Evolutionary conservation across 2,329 filamentous ascomycete genomes (phyloP).

Genomic region (Amauroascus verrucosus): DNA sequence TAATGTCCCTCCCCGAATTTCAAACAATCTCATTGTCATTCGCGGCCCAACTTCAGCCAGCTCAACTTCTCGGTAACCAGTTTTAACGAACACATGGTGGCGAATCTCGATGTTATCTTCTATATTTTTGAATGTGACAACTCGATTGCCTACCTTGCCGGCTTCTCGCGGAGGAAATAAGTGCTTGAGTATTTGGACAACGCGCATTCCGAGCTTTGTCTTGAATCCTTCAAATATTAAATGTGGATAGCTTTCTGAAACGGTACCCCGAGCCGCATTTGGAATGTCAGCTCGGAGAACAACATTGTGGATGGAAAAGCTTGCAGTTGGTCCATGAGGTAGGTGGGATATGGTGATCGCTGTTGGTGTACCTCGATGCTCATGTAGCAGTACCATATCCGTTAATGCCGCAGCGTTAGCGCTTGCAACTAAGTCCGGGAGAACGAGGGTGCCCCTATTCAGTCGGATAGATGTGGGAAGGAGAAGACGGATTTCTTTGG

Average conservation of each 20-base stretch:
- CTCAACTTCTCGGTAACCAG: conserved; percentile 80
- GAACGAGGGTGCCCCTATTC: conserved; percentile 81
- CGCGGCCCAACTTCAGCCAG: conserved; percentile 81
- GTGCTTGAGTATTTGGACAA: conserved; percentile 87
- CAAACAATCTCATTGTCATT: conserved; percentile 95
- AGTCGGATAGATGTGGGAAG: conserved; percentile 77
- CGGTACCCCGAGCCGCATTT: conserved; percentile 72
- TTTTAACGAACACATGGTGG: conserved; percentile 89
- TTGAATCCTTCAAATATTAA: conserved; percentile 92
- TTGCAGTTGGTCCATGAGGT: conserved; percentile 77
- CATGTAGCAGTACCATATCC: conserved; percentile 79
- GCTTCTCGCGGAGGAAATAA: conserved; percentile 82
- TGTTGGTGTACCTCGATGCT: conserved; percentile 85
- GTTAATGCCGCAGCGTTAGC: conserved; percentile 70
- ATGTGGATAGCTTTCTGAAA: conserved; percentile 86
- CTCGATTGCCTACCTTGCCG: conserved; percentile 73
- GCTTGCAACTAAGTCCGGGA: conserved; percentile 73
- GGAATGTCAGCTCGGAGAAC: conserved; percentile 88
- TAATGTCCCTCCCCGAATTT: conserved; percentile 81
- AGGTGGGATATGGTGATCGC: conserved; percentile 80
- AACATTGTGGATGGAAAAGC: conserved; percentile 85
- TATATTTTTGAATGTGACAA: conserved; percentile 90
- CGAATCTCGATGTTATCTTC: conserved; percentile 81
- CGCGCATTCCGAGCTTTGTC: conserved; percentile 65
- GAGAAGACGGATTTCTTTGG: conserved; percentile 78